Base-by-base conservation (phyloP, 352 stramenopile species). In the Blastocystis sp. region DNA sequence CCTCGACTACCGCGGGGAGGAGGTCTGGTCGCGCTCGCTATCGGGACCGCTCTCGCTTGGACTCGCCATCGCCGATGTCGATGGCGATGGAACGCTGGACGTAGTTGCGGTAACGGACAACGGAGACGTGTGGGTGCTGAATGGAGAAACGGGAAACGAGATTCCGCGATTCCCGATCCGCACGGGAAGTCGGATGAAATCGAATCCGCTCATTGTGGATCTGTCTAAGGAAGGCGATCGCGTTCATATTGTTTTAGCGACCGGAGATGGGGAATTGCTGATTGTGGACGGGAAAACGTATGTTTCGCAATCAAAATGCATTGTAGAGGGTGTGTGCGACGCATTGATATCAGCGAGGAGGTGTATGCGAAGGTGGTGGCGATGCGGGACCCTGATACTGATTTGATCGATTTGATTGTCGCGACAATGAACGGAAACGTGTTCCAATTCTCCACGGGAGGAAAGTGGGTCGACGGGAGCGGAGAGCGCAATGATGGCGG, bases 351-450 rank as follows among this genome's bases (percentile, higher is more conserved):
- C 11, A 57, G 46, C 2, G 69, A 81, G 32, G 69, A 81, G 27
- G 32, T 81, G n/a, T 57, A 49, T 29, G 48, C 69, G n/a, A 48
- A 57, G 14, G 69, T 81, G 9, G 34, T 81, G 16, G 69, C 69
- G 0, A 40, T 64, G 69, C 29, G 63, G 32, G 16, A 32, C 1
- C 46, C 32, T 34, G 32, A 59, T 24, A 29, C 16, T 21, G 49
- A 44, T 11, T 16, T 81, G 14, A 54, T 81, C 18, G 53, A 34
- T 32, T 32, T 81, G 49, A 29, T 81, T 11, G 48, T 81, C 9
- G 29, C 46, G 16, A 81, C 69, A 51, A 81, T 81, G 69, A 81
- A 81, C 42, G 69, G 69, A 61, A 81, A 81, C 53, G 14, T 81
- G 49, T 40, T 64, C 18, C 69, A 81, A 32, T 81, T 81, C 46